Evolutionary conservation across 1,284 basidiomycete genomes (phyloP).

Genomic region (Cystobasidium sp.): DNA sequence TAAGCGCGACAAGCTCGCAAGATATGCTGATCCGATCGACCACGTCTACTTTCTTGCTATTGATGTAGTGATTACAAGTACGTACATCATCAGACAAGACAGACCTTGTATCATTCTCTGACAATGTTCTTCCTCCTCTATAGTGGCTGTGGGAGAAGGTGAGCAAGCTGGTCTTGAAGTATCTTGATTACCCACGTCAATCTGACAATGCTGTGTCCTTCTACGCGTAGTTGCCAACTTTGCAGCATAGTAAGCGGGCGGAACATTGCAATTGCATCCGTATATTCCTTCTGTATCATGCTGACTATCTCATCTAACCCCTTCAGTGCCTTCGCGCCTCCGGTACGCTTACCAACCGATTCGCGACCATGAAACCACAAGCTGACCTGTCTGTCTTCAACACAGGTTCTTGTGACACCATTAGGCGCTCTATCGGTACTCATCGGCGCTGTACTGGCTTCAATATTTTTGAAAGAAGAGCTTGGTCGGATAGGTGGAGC

Average conservation of each 20-base stretch:
- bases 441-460: constrained; percentile 91
- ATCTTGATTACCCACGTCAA: not conserved
- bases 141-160: constrained; percentile 91
- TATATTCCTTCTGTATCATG: not conserved
- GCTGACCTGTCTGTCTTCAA: not conserved
- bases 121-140: not conserved
- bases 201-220: not conserved
- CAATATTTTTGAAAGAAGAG: constrained; percentile 89
- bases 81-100: not conserved
- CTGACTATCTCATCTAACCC: not conserved
- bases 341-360: constrained; percentile 62
- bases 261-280: no score
- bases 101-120: not conserved
- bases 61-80: constrained; percentile 31
- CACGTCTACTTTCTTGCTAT: not conserved
- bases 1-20: not conserved
- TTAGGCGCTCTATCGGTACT: constrained; percentile 95
- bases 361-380: not conserved
- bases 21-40: constrained; percentile 21
- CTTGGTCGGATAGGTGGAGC: constrained; percentile 89
- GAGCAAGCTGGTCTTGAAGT: not conserved
- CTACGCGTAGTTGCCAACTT: constrained; percentile 84
- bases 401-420: constrained; percentile 76
- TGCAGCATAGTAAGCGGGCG: constrained; percentile 71
- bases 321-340: constrained; percentile 81